Conservation (phyloP, 1,284 basidiomycete species). For the Mrakiaceae sp. region DNA sequence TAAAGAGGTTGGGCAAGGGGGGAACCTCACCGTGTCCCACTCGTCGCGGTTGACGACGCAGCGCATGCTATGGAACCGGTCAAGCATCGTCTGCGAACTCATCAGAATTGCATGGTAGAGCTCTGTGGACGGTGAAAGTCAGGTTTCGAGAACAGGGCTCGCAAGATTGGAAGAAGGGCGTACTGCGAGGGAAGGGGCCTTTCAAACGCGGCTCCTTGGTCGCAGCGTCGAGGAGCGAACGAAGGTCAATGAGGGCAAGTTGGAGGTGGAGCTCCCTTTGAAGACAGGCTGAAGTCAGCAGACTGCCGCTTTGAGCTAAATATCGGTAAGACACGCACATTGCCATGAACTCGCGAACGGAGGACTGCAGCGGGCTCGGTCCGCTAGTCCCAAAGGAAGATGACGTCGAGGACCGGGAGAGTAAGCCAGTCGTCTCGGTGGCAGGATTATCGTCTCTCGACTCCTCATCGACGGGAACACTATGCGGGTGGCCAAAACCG, state of each 20-base stretch:
- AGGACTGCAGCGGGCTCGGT: constrained; percentile 40
- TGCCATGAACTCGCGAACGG: constrained; percentile 75
- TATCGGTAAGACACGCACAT: constrained; percentile 46
- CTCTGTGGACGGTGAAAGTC: constrained; percentile 34
- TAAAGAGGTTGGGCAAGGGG: background rate
- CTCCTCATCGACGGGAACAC: too few relatives aligned
- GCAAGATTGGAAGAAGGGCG: background rate
- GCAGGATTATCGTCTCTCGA: constrained; percentile 24
- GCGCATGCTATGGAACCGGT: constrained; percentile 80
- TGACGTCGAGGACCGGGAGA: background rate
- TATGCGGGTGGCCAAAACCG: background rate
- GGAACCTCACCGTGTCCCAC: constrained; percentile 49
- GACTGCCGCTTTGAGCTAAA: background rate
- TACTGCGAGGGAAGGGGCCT: constrained; percentile 61
- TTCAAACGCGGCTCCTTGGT: constrained; percentile 89
- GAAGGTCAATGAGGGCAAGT: constrained; percentile 71
- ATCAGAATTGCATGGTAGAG: constrained; percentile 76
- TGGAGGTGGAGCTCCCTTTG: constrained; percentile 86
- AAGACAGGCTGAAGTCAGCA: constrained; percentile 8
- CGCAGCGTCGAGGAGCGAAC: constrained; percentile 70
- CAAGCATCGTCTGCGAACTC: constrained; percentile 76
- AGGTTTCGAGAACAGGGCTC: constrained; percentile 2
- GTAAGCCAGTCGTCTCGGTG: constrained; percentile 18
- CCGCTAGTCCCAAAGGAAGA: background rate
- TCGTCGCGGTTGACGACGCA: constrained; percentile 87